Base-by-base conservation (phyloP, 306 rosid species). In the Begonia fuchsioides region DNA sequence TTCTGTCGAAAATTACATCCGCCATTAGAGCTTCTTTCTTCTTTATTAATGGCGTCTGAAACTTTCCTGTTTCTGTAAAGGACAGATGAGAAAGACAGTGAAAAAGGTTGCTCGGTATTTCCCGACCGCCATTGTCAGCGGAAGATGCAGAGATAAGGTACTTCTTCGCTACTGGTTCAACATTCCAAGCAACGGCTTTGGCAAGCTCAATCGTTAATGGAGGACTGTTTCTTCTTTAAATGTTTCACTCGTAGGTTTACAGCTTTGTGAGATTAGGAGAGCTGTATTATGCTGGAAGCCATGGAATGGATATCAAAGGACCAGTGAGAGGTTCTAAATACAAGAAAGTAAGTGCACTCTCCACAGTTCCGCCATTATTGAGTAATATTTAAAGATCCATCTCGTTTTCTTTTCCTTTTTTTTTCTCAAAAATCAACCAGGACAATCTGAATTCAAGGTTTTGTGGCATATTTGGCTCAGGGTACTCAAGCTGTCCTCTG, bases 301-400 rank as follows among this genome's bases (percentile, higher is more conserved):
- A 88, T 76, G 96, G 96, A 17, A 88, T 88, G 96, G 96, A 88
- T 52, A 88, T 88, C 55, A 66, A 76, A 68, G 97, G 95, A 10
- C 97, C 97, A 39, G 71, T 86, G 54, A 81, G 58, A 70, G 72
- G 66, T 60, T 68, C 81, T 57, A 74, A 78, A 76, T 60, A 65
- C 76, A 72, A 60, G 58, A 66, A 76, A 68, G 96, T 83, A 53
- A 69, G 94, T 71, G 40, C 35, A 26, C 35, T 8, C 35, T 26
- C 35, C 35, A 2, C 35, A 26, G 35, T 26, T 26, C 35, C 35
- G 8, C 35, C 35, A 26, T 26, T 26, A 8, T 4, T 5, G 35
- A 26, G 8, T 26, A 26, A 26, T 26, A 26, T 26, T 26, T 8
- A 26, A 26, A 26, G 35, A 6, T 26, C 35, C 35, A 26, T 4